Percentiles rank a stretch among this genome's conserved stretches.
phyloP scores from a whole-genome alignment of 768 basidiomycete genomes.

The Mycena metata region DNA sequence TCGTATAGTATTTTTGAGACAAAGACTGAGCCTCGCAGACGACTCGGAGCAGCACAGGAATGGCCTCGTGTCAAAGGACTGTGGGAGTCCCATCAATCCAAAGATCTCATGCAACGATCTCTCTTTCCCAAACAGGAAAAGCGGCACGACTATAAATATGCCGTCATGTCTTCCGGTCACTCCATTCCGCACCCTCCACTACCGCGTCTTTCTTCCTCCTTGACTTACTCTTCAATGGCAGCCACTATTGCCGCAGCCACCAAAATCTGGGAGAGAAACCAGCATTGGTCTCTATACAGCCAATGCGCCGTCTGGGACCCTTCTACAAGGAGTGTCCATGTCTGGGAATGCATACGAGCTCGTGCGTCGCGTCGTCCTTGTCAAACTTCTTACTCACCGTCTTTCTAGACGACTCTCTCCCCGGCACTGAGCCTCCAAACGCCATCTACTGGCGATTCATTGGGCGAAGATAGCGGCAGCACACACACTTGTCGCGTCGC shows the following conservation, averaged over 20 bases:
- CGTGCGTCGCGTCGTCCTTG: constrained; percentile 61
- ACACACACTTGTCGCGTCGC: constrained; percentile 3
- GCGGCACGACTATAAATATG: not conserved
- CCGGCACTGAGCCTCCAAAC: constrained; percentile 64
- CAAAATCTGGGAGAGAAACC: constrained; percentile 35
- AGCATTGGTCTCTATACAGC: constrained; percentile 70
- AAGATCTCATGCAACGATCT: too few species aligned
- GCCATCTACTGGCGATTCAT: constrained; percentile 62
- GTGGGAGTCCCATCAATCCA: not conserved
- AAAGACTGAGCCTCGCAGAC: constrained; percentile 23
- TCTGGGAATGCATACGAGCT: constrained; percentile 81
- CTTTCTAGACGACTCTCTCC: constrained; percentile 68
- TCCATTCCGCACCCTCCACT: not conserved
- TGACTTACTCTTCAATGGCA: not conserved
- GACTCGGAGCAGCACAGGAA: constrained; percentile 13
- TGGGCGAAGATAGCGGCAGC: constrained; percentile 55
- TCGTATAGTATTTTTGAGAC: constrained; percentile 1
- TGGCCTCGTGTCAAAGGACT: not conserved
- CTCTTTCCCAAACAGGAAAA: constrained; percentile 6
- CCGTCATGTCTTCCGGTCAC: constrained; percentile 5
- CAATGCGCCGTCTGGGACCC: constrained; percentile 83
- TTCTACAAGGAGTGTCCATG: constrained; percentile 74
- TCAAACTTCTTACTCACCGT: constrained; percentile 18
- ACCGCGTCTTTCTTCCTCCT: not conserved
- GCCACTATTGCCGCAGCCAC: constrained; percentile 31